phyloP scores from a whole-genome alignment of 1,284 basidiomycete species.

The Psilocybe mexicana region DNA sequence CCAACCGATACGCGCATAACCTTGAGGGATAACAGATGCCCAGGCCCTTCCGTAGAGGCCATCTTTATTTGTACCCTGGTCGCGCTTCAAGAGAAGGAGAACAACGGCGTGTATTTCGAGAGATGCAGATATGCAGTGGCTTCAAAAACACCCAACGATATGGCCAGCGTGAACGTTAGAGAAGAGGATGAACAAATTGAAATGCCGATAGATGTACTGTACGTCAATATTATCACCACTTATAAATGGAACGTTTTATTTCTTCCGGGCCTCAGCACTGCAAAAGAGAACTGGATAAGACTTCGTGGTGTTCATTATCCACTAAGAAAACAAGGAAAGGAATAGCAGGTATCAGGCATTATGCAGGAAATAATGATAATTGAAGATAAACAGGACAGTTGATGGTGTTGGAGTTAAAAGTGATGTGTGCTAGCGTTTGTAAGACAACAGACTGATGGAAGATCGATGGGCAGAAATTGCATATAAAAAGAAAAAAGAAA shows the following conservation, averaged over 20 bases:
- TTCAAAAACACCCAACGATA: no score
- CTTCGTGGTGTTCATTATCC: background rate
- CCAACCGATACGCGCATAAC: conserved; percentile 82
- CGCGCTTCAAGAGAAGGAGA: no score
- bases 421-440: conserved; percentile 7
- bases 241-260: background rate
- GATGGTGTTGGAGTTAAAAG: conserved; percentile 8
- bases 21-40: conserved; percentile 70
- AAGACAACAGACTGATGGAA: conserved; percentile 9
- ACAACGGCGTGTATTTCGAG: no score
- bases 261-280: background rate
- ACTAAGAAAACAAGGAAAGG: background rate
- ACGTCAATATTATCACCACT: background rate
- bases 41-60: conserved; percentile 45
- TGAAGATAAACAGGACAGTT: conserved; percentile 10
- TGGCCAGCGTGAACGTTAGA: no score
- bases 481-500: conserved; percentile 1
- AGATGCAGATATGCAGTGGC: no score
- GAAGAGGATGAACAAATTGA: no score
- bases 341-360: conserved; percentile 2
- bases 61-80: conserved; percentile 11
- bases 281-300: background rate
- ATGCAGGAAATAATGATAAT: conserved; percentile 22
- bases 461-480: conserved; percentile 3
- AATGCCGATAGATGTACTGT: no score